Percentiles rank a stretch among this genome's conserved stretches.
These are phyloP conservation scores for Circinella minor DNA, from an alignment of 371 early-diverging fungal genomes.

Conservation along the genomic window DNA sequence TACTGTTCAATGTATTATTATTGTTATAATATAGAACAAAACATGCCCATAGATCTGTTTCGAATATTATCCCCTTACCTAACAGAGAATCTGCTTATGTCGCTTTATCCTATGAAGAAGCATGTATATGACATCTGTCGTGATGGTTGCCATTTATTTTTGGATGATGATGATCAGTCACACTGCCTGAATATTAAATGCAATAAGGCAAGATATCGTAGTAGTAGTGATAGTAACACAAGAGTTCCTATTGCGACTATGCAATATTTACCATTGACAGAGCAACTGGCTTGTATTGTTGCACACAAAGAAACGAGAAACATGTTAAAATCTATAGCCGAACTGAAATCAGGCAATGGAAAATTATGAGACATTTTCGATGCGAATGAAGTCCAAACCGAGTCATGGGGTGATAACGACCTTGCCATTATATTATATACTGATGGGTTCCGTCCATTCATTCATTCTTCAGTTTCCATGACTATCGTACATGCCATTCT, in stretches of 20 bases:
- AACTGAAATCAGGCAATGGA: no score
- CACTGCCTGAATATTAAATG: neutral
- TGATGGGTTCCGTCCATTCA: neutral
- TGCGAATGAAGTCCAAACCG: neutral
- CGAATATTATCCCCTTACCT: neutral
- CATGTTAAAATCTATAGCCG: neutral
- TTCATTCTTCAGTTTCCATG: neutral
- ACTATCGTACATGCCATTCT: neutral
- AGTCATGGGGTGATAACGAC: neutral
- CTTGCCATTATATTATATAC: neutral
- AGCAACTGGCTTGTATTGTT: neutral
- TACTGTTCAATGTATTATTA: no score
- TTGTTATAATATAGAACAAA: no score
- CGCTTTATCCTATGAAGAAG: neutral
- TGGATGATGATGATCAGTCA: neutral
- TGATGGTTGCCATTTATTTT: neutral
- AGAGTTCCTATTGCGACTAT: neutral
- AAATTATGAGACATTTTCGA: neutral
- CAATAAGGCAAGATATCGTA: neutral
- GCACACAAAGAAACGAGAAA: neutral
- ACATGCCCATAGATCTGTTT: no score
- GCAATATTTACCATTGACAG: neutral
- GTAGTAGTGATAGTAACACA: neutral
- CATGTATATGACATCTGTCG: neutral
- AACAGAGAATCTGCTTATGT: neutral